These are phyloP conservation scores for Melanogaster broomeanus DNA, from an alignment of 768 basidiomycete species.

Conservation along the genomic window DNA sequence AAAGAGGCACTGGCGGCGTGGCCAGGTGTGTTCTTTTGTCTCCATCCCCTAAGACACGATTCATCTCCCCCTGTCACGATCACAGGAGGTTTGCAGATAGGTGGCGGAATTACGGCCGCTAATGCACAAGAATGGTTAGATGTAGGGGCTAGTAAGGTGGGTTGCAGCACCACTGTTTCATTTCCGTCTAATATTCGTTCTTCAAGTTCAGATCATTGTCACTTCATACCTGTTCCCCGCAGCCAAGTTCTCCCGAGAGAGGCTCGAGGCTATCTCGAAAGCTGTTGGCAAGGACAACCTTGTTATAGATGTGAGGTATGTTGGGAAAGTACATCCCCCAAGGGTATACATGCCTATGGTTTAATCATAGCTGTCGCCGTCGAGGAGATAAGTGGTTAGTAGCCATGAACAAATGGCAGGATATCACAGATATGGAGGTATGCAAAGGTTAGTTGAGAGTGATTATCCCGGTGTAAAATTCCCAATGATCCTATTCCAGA, in stretches of 20 bases:
- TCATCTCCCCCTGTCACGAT: conserved; percentile 6
- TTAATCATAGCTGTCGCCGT: conserved; percentile 69
- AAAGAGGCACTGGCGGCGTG: conserved; percentile 79
- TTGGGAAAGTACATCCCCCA: background rate
- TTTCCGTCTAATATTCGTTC: conserved; percentile 8
- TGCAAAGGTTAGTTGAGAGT: conserved; percentile 58
- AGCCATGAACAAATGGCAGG: conserved; percentile 99
- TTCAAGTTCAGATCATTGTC: conserved; percentile 96
- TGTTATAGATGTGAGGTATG: conserved; percentile 93
- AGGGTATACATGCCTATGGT: background rate
- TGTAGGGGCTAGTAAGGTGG: conserved; percentile 87
- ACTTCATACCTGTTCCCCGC: conserved; percentile 93
- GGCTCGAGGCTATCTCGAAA: conserved; percentile 61
- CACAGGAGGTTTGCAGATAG: conserved; percentile 84
- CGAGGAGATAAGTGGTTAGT: conserved; percentile 82
- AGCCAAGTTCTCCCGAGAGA: conserved; percentile 74
- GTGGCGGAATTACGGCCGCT: conserved; percentile 83
- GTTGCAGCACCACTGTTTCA: conserved; percentile 10
- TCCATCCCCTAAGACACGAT: background rate
- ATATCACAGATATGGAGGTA: conserved; percentile 92
- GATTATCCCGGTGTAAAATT: background rate
- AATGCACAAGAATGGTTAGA: conserved; percentile 88
- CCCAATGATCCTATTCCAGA: conserved; percentile 45
- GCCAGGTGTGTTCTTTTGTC: conserved; percentile 55
- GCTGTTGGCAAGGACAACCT: conserved; percentile 81